A percentile compares a stretch with the other conserved stretches of the same genome.
phyloP scores from a whole-genome alignment of 495 filamentous ascomycete species.

The Daldinia concentrica region DNA sequence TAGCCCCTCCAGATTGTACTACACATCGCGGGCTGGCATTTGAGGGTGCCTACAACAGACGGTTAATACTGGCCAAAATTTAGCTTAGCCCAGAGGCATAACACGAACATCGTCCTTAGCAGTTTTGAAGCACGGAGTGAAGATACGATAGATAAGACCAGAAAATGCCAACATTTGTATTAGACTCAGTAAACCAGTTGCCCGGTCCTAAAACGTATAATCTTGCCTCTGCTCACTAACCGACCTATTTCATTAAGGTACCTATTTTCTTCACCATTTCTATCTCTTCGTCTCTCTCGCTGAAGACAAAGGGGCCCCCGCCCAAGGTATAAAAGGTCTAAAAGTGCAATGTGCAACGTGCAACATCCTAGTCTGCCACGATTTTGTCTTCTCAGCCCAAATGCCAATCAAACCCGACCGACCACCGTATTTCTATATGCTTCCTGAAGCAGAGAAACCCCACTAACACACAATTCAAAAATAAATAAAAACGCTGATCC shows the following conservation, averaged over 20 bases:
- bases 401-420: constrained; percentile 24
- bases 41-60: not conserved
- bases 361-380: constrained; percentile 18
- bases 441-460: constrained; percentile 17
- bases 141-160: not conserved
- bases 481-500: constrained; percentile 22
- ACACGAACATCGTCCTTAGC: not conserved
- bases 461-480: constrained; percentile 8
- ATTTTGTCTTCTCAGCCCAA: constrained; percentile 25
- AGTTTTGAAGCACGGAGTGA: not conserved
- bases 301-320: constrained; percentile 13
- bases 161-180: constrained; percentile 26
- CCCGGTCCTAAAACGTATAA: constrained; percentile 18
- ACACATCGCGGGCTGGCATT: not conserved
- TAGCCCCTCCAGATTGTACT: not conserved
- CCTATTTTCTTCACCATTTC: not conserved
- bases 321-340: constrained; percentile 39
- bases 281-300: not conserved
- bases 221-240: constrained; percentile 16
- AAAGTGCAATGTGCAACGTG: constrained; percentile 16
- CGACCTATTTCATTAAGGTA: constrained; percentile 1
- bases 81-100: not conserved
- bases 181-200: constrained; percentile 30
- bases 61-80: not conserved
- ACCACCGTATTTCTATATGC: constrained; percentile 34